These are phyloP conservation scores for Sphaerulina musiva DNA, from an alignment of 2,329 filamentous ascomycete species.

Conservation along the genomic window DNA sequence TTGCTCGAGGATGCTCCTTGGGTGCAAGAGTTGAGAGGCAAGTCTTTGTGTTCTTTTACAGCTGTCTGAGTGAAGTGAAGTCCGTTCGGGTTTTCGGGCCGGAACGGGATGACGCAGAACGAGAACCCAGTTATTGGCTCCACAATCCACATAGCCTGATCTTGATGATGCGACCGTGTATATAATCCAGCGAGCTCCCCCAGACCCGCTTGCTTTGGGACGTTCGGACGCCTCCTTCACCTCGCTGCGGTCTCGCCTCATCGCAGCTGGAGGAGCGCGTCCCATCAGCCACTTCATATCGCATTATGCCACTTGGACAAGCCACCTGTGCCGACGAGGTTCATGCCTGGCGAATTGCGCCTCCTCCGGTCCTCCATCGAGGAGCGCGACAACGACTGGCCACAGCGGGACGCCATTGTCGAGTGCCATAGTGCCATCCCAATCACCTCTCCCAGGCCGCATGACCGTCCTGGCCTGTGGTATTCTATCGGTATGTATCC, in stretches of 20 bases:
- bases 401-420: conserved; percentile 36
- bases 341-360: conserved; percentile 1
- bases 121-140: no score
- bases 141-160: no score
- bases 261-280: conserved; percentile 15
- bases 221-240: conserved; percentile 13
- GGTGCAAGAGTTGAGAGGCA: not conserved
- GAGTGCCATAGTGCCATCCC: conserved; percentile 29
- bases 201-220: not conserved
- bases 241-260: not conserved
- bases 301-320: not conserved
- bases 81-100: not conserved
- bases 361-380: not conserved
- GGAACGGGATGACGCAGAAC: no score
- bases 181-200: not conserved
- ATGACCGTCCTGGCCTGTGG: conserved; percentile 32
- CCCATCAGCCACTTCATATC: conserved; percentile 5
- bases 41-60: not conserved
- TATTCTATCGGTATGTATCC: conserved; percentile 18
- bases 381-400: conserved; percentile 22
- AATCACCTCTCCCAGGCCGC: conserved; percentile 19
- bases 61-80: not conserved
- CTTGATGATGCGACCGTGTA: not conserved
- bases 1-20: not conserved
- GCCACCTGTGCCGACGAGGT: not conserved